These are phyloP conservation scores for Dendrocalamus latiflorus DNA, from an alignment of 202 grass and related monocot species.

Conservation along the genomic window DNA sequence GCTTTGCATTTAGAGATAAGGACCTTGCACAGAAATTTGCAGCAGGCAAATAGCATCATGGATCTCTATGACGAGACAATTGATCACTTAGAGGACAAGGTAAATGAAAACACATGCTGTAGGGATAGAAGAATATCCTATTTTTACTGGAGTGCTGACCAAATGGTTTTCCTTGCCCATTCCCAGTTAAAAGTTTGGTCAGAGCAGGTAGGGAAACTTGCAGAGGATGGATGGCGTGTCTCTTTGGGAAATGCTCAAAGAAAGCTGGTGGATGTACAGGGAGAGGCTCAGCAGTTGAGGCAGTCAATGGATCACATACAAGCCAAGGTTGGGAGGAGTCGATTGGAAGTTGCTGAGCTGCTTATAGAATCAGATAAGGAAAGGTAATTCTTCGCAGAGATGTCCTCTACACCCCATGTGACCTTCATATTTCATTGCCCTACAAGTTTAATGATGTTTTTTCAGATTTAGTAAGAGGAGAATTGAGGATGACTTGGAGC, in stretches of 20 bases:
- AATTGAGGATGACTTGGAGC: conserved; percentile 53
- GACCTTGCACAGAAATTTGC: conserved; percentile 47
- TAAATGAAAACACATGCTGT: conserved; percentile 26
- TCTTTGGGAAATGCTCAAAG: conserved; percentile 38
- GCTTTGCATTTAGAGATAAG: conserved; percentile 35
- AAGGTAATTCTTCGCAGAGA: conserved; percentile 31
- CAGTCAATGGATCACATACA: conserved; percentile 31
- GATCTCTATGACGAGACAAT: conserved; percentile 51
- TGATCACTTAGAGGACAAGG: conserved; percentile 46
- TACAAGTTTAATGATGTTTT: conserved; percentile 3
- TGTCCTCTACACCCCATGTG: neutral
- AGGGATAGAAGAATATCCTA: too few relatives aligned
- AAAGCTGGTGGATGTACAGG: conserved; percentile 47
- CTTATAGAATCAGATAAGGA: conserved; percentile 59
- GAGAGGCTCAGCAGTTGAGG: conserved; percentile 35
- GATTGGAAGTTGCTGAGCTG: conserved; percentile 36
- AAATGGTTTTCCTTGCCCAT: conserved; percentile 3
- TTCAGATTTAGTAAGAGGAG: conserved; percentile 61
- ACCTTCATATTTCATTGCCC: neutral
- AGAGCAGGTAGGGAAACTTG: conserved; percentile 44
- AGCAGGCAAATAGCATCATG: conserved; percentile 36
- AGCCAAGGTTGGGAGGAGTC: conserved; percentile 38
- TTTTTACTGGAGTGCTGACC: neutral
- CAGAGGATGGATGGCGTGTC: too few relatives aligned
- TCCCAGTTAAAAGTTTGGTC: conserved; percentile 53